Evolutionary conservation across 106 monocot species (phyloP).

Genomic region (Dendrobium officinale): DNA sequence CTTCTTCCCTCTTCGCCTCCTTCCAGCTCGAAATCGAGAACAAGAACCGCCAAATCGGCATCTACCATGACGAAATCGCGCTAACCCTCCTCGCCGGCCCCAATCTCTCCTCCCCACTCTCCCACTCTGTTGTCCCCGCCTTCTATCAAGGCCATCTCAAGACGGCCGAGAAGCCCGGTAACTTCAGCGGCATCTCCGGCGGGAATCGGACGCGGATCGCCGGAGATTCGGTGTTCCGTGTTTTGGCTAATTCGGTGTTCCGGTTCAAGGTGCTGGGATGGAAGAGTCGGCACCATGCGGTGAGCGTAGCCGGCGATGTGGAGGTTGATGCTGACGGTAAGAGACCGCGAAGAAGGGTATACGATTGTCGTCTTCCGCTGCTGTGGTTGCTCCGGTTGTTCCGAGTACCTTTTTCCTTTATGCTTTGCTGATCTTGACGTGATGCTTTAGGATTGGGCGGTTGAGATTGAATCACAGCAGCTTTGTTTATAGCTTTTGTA

Average conservation of each 20-base stretch:
- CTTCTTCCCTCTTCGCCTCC: not conserved
- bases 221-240: not conserved
- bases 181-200: not conserved
- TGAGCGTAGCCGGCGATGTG: not conserved
- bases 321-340: conserved; percentile 8
- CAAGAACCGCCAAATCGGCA: conserved; percentile 13
- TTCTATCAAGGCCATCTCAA: conserved; percentile 21
- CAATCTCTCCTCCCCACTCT: not conserved
- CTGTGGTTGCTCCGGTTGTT: not conserved
- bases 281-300: conserved; percentile 8
- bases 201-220: not conserved
- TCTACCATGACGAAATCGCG: conserved; percentile 15
- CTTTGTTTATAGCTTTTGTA: too few relatives aligned
- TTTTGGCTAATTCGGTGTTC: conserved; percentile 9
- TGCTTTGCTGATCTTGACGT: not conserved
- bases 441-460: not conserved
- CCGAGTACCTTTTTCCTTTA: not conserved
- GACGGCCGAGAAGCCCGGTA: conserved; percentile 2
- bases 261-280: conserved; percentile 14
- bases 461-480: not conserved
- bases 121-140: not conserved
- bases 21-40: conserved; percentile 17
- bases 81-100: not conserved
- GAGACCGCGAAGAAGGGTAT: conserved; percentile 20
- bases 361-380: not conserved